Evolutionary conservation across 2,329 filamentous ascomycete genomes (phyloP), one percentile per base, ranked within the genome.

Genomic region (Leptographium lundbergii): DNA sequence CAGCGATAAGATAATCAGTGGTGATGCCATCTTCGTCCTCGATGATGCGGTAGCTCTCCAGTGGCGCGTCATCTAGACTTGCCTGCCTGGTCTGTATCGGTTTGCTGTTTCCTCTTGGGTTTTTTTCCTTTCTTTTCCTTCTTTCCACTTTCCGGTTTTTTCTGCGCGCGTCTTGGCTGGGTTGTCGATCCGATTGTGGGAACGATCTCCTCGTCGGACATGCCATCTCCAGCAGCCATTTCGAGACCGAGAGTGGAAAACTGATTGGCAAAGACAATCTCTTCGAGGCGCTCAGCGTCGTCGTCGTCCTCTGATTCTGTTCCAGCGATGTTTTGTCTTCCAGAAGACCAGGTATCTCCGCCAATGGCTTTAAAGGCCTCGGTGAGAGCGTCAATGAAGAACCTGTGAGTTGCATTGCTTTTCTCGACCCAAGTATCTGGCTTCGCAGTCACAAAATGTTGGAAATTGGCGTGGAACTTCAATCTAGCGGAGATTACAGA

Each of bases 1-100:
- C 69, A 22, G 76, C 75, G 61, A 78, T 71, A 27, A 75, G 60
- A 63, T 76, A 78, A 14, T 77, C 72, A 0, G 72, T 73, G 6
- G 69, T 57, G 19, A 69, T 62, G 1, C 67, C 71, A 24, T 68
- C 68, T 3, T 69, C 63, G 55, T 72, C 71, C 36, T 56, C 45
- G 19, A 59, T 59, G 53, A 59, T 59, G 53, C 57, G 57, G 53
- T 56, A 59, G 53, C 69, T 74, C 58, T 78, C 74, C 24, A 78
- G 54, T 0, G 75, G 72, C 4, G 76, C 61, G n/a, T 74, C 69
- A 2, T 72, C 69, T 24, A 72, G 60, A 19, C 17, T 62, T 5
- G 64, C 6, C 32, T 67, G 63, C 19, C 63, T 65, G 63, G 66
- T 24, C 17, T 6, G 24, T 24, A 29, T 3, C n/a, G 27, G 42